Conservation (phyloP, 306 rosid genomes). For the Fragaria nilgerrensis region DNA sequence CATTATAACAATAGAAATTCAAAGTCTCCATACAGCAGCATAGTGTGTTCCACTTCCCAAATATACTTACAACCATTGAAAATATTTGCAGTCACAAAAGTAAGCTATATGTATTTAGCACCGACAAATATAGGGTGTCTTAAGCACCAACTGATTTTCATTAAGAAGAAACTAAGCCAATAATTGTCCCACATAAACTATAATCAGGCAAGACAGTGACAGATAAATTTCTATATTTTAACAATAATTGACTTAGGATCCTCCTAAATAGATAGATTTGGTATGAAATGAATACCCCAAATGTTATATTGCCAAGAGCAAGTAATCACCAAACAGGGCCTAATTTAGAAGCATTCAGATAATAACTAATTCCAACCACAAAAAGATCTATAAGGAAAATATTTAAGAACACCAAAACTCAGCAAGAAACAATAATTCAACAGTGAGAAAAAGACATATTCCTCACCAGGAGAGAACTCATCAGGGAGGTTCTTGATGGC, state of each 20-base stretch:
- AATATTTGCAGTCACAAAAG: background rate
- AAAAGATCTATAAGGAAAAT: background rate
- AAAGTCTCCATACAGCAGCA: background rate
- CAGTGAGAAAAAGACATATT: conserved; percentile 14
- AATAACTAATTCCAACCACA: conserved; percentile 12
- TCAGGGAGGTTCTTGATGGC: conserved; percentile 67
- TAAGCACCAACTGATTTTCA: background rate
- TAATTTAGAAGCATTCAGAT: conserved; percentile 6
- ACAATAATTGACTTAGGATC: conserved; percentile 21
- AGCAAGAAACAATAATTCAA: background rate
- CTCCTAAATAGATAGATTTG: conserved; percentile 4
- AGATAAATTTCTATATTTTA: conserved; percentile 15
- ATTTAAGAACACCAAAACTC: background rate
- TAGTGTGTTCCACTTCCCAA: background rate
- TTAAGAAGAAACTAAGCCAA: background rate
- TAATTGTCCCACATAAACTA: background rate
- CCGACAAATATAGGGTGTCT: background rate
- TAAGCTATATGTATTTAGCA: background rate
- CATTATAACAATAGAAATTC: background rate
- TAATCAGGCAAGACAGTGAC: conserved; percentile 1
- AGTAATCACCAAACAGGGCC: conserved; percentile 25
- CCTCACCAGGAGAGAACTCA: conserved; percentile 72
- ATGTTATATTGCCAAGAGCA: background rate
- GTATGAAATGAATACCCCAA: conserved; percentile 10
- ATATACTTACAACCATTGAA: background rate